phyloP scores from a whole-genome alignment of 495 filamentous ascomycete species.

The Aspergillus homomorphus region DNA sequence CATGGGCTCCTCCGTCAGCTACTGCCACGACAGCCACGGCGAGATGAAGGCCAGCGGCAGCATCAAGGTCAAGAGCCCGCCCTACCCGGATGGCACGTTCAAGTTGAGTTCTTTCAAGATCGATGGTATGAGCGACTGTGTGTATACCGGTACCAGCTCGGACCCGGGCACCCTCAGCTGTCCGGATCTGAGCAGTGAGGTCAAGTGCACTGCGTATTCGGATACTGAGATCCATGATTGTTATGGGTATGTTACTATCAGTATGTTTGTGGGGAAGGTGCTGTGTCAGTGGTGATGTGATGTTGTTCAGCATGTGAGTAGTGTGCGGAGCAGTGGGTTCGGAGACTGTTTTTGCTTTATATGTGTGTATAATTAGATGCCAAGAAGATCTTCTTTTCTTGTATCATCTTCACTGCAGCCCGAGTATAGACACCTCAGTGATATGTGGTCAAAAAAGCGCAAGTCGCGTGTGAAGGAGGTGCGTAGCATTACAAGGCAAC shows the following conservation, averaged over 20 bases:
- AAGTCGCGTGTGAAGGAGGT: no score
- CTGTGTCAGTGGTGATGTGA: constrained; percentile 1
- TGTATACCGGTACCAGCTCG: not conserved
- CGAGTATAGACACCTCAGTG: no score
- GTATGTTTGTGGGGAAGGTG: not conserved
- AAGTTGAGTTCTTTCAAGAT: not conserved
- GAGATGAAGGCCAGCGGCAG: not conserved
- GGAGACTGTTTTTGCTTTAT: not conserved
- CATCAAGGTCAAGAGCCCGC: not conserved
- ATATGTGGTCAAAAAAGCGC: no score
- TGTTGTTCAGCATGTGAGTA: no score
- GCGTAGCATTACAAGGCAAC: no score
- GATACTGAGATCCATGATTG: not conserved
- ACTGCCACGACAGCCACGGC: not conserved
- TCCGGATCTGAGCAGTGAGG: not conserved
- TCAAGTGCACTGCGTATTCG: not conserved
- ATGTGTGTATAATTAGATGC: no score
- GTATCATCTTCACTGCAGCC: no score
- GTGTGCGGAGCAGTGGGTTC: not conserved
- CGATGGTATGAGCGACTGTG: not conserved
- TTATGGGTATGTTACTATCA: not conserved
- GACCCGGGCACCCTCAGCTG: not conserved
- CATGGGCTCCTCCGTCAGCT: not conserved
- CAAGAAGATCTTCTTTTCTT: no score
- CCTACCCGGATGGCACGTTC: not conserved